Evolutionary conservation across 2,329 filamentous ascomycete genomes (phyloP), one percentile per base, ranked within the genome.

Genomic region (Fusarium sp.): DNA sequence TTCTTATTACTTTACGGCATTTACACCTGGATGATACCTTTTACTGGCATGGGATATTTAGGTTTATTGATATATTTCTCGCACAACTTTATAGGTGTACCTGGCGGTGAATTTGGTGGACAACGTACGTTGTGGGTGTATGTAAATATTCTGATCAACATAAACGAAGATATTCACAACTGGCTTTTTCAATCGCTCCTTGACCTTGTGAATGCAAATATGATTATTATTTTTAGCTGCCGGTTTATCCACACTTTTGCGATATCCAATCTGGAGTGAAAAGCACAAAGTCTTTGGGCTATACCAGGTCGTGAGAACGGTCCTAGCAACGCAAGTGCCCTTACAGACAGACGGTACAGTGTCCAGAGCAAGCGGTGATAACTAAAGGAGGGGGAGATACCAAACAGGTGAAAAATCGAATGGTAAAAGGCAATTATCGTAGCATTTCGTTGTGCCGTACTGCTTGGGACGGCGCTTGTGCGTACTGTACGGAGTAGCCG

Each of bases 1-100:
- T 62, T 63, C 61, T 55, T 62, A 38, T 50, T 67, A 42, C n/a
- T 55, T 59, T 60, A 72, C 66, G 69, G 70, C 72, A 72, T 62
- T 73, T 50, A 71, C 63, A 73, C 57, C 57, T 56, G 32, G 59
- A 74, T 65, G 72, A 74, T 74, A 74, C 72, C 72, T 74, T 70
- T 69, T 73, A 58, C 43, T 59, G 32, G 60, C 61, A 58, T 57
- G 46, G 61, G 51, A 70, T 70, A 54, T 53, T 63, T 63, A 45
- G 64, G 45, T 49, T 59, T 66, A 52, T 69, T 66, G 60, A 24
- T 55, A 29, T 56, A 43, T 59, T 59, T 46, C 25, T 67, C 11
- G 22, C 30, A 25, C 51, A 53, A 27, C 34, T 57, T 38, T 67
- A 29, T 57, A 58, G 51, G 46, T 34, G 54, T 70, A 32, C 46